Evolutionary conservation across 495 filamentous ascomycete species (phyloP), one percentile per base, ranked within the genome.

Genomic region (Penicillium coprophilum): DNA sequence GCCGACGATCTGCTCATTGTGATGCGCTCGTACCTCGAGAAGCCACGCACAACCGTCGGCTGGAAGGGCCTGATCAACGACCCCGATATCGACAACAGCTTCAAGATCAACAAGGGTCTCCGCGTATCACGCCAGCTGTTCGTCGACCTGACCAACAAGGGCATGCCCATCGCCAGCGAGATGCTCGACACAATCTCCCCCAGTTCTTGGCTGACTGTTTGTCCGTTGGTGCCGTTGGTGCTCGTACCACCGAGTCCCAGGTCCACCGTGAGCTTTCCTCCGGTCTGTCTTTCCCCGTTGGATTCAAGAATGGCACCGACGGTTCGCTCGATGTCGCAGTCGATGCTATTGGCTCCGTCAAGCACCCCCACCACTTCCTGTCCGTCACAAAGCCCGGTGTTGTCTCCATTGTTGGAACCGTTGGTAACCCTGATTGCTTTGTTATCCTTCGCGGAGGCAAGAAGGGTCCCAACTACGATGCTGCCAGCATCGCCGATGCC

Each of bases 1-100:
- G 77, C 86, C 60, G 83, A 91, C 64, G 90, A 97, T 65, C 81
- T 99, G 13, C 76, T 96, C 49, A 96, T 99, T 60, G 87, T 97
- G 38, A 99, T 99, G 95, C 89, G 95, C 46, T 88, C 91, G 48
- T 99, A 99, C 81, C 85, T 99, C 28, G 95, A 99, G 80, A 99
- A 99, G 79, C 95, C 95, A 21, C 87, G 95, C 60, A 99, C 95
- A 13, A 99, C 95, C 0, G 92, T 99, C 15, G 95, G 95, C 50
- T 99, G 95, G 95, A 99, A 99, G 77, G 95, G 95, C 13, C 80
- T 99, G 59, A 96, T 99, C 78, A 99, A 99, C 71, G 95, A 99
- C 75, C 95, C 95, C 8, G 92, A 97, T 61, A 96, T 99, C 71
- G 93, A 99, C 72, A 91, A 96, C 67, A 93, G 88, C 73, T 97